Evolutionary conservation across 345 rosid species (phyloP), one percentile per base, ranked within the genome.

Genomic region (Syzygium aqueum): DNA sequence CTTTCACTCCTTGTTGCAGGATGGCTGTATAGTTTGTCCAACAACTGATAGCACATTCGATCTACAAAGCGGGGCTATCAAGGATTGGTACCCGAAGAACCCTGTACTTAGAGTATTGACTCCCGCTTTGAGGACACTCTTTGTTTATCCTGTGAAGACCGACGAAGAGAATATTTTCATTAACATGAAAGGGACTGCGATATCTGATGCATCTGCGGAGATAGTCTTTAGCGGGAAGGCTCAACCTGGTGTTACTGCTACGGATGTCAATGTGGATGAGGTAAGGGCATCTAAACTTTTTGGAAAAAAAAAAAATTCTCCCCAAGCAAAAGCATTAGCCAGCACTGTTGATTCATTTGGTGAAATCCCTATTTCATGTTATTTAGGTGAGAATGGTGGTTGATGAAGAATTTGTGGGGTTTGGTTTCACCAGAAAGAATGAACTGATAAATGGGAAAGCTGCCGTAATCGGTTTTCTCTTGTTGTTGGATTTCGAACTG

Each of bases 51-150:
- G 98, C 91, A 93, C 97, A 16, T 97, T 95, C 87, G 96, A 95
- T 89, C 97, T 97, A 14, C 90, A 86, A 84, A 94, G 93, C 11
- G 98, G 99, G 87, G 97, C 90, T 21, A 91, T 95, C 90, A 90
- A 87, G 89, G 98, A 95, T 84, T 97, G 99, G 99, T 97, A 97
- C 86, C 99, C 99, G 0, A 97, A 97, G 59, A 97, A 95, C 91
- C 95, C 98, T 7, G 98, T 97, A 73, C 93, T 97, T 27, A 93
- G 98, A 92, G 96, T 67, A 84, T 94, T 97, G 65, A 96, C 99
- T 43, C 99, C 98, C 83, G 93, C 97, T 80, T 86, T 96, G 90
- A 93, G 97, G 85, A 87, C 90, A 50, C 92, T 97, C 59, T 97
- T n/a, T 89, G 88, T 93, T 33, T 97, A 91, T 91, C 97, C 97